Conservation (phyloP, 1,284 basidiomycete species). For the Trichosporon ovoides region DNA sequence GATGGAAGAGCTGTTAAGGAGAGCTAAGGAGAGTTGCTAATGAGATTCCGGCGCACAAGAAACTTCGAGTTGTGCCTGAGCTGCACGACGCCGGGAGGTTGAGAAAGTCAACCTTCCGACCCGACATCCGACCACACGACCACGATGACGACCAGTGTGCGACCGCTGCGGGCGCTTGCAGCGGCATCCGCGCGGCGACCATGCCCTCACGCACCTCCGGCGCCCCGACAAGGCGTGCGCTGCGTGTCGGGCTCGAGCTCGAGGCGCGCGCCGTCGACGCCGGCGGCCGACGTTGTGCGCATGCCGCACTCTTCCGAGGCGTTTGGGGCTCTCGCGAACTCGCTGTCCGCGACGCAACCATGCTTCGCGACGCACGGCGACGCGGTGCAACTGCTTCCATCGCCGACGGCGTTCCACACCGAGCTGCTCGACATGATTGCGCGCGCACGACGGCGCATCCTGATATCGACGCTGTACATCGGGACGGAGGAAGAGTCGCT, state of each 20-base stretch:
- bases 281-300: neutral
- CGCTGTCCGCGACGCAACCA: slow-evolving; percentile 40
- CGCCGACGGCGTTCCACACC: slow-evolving; percentile 50
- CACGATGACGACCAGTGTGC: neutral
- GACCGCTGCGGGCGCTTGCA: neutral
- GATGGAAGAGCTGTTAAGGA: no score
- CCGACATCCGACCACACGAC: neutral
- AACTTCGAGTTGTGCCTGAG: no score
- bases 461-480: slow-evolving; percentile 80
- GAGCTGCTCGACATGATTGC: slow-evolving; percentile 59
- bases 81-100: no score
- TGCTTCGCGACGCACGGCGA: slow-evolving; percentile 43
- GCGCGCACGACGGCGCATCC: slow-evolving; percentile 66
- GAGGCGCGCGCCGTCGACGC: neutral
- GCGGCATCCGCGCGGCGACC: neutral
- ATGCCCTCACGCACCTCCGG: neutral
- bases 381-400: slow-evolving; percentile 45
- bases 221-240: neutral
- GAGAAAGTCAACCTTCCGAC: neutral
- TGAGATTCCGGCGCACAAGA: no score
- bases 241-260: neutral
- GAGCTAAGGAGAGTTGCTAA: no score
- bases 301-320: slow-evolving; percentile 13
- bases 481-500: slow-evolving; percentile 64
- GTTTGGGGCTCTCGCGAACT: slow-evolving; percentile 28